These are phyloP conservation scores for Botrytis porri DNA, from an alignment of 2,329 filamentous ascomycete species.

Conservation along the genomic window DNA sequence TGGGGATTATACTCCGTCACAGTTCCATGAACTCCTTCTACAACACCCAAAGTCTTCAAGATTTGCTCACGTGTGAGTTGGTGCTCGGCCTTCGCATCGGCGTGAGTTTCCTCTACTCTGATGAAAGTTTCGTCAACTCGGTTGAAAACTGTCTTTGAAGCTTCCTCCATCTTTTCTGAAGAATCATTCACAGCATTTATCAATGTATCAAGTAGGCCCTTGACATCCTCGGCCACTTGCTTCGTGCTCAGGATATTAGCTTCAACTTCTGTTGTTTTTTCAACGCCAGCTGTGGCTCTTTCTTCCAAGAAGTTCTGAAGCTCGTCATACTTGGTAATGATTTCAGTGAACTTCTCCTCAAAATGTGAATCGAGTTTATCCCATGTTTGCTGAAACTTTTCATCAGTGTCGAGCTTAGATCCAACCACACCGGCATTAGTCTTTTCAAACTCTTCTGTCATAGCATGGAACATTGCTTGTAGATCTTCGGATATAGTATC, in stretches of 20 bases:
- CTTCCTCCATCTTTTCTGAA: constrained; percentile 81
- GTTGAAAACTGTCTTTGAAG: constrained; percentile 81
- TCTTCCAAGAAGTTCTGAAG: constrained; percentile 73
- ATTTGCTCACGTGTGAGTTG: constrained; percentile 79
- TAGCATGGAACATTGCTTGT: constrained; percentile 68
- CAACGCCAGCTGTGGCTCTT: constrained; percentile 69
- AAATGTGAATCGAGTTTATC: constrained; percentile 55
- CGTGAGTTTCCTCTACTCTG: constrained; percentile 72
- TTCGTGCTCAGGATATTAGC: constrained; percentile 74
- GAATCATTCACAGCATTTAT: constrained; percentile 77
- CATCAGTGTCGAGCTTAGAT: constrained; percentile 78
- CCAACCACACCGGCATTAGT: constrained; percentile 76
- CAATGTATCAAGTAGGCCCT: constrained; percentile 79
- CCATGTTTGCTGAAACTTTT: constrained; percentile 63
- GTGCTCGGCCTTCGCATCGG: constrained; percentile 74
- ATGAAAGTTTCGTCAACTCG: constrained; percentile 75
- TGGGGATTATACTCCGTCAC: constrained; percentile 83
- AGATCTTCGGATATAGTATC: constrained; percentile 59
- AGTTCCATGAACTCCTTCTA: constrained; percentile 74
- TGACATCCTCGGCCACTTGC: constrained; percentile 80
- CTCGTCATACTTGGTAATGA: constrained; percentile 86
- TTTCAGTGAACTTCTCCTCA: constrained; percentile 66
- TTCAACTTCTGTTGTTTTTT: constrained; percentile 69
- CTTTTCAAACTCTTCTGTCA: constrained; percentile 86
- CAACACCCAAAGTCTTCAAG: constrained; percentile 66